These are phyloP conservation scores for Cercospora beticola DNA, from an alignment of 2,329 filamentous ascomycete genomes.

Conservation along the genomic window DNA sequence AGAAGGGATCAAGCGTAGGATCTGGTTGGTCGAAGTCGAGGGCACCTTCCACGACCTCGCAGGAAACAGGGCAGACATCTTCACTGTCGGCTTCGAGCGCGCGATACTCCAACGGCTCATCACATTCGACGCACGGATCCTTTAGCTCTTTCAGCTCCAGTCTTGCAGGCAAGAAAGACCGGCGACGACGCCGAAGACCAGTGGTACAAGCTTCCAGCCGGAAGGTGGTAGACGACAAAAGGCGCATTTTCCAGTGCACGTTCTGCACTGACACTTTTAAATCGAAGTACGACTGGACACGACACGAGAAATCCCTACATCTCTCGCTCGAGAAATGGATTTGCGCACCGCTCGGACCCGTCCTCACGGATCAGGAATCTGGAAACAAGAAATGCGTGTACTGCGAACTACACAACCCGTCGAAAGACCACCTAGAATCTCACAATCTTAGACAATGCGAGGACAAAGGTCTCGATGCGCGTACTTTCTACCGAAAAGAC, in stretches of 20 bases:
- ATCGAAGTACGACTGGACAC: slow-evolving; percentile 60
- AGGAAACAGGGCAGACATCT: slow-evolving; percentile 35
- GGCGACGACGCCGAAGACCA: slow-evolving; percentile 52
- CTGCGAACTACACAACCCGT: slow-evolving; percentile 56
- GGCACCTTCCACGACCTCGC: slow-evolving; percentile 54
- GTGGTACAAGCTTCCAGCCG: slow-evolving; percentile 26
- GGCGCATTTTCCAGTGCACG: slow-evolving; percentile 57
- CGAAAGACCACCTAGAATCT: slow-evolving; percentile 56
- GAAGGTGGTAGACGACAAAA: slow-evolving; percentile 37
- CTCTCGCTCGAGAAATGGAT: slow-evolving; percentile 65
- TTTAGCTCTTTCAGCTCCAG: slow-evolving; percentile 51
- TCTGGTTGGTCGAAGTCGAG: slow-evolving; percentile 51
- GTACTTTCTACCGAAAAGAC: slow-evolving; percentile 64
- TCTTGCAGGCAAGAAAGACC: slow-evolving; percentile 57
- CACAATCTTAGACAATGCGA: slow-evolving; percentile 65
- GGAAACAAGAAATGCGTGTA: slow-evolving; percentile 60
- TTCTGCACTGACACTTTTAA: slow-evolving; percentile 59
- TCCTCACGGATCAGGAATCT: slow-evolving; percentile 58
- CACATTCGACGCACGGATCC: slow-evolving; percentile 55
- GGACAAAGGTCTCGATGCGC: slow-evolving; percentile 63
- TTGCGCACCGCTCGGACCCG: slow-evolving; percentile 58
- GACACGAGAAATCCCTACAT: slow-evolving; percentile 67
- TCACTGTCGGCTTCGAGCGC: slow-evolving; percentile 44
- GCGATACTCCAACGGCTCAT: slow-evolving; percentile 57
- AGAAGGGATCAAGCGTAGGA: slow-evolving; percentile 52